phyloP scores from a whole-genome alignment of 495 filamentous ascomycete species.

The Hyaloscypha hepaticicola region DNA sequence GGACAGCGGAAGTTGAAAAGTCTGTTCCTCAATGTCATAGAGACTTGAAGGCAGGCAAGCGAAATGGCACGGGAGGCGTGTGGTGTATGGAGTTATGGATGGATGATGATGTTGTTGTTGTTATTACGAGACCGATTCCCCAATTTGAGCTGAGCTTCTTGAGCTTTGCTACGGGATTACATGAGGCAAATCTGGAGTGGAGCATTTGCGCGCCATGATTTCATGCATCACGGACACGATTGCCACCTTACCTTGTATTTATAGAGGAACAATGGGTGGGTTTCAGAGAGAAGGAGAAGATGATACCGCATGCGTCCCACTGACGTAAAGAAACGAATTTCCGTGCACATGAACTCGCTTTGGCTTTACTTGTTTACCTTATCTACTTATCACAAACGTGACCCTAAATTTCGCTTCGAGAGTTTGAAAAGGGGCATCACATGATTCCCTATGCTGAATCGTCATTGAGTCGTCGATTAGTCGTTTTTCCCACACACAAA shows the following conservation, averaged over 20 bases:
- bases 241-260: slow-evolving; percentile 28
- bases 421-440: not conserved
- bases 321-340: slow-evolving; percentile 14
- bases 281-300: slow-evolving; percentile 23
- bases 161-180: not conserved
- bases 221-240: slow-evolving; percentile 16
- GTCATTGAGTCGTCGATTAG: not conserved
- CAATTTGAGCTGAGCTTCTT: slow-evolving; percentile 19
- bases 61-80: slow-evolving; percentile 6
- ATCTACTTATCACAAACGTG: not conserved
- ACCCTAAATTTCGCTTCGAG: not conserved
- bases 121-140: slow-evolving; percentile 23
- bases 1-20: slow-evolving; percentile 23
- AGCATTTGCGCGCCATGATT: slow-evolving; percentile 8
- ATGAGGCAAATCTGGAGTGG: not conserved
- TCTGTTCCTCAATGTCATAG: not conserved
- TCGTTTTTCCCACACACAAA: not conserved
- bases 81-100: slow-evolving; percentile 26
- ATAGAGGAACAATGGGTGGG: slow-evolving; percentile 23
- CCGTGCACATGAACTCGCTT: not conserved
- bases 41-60: slow-evolving; percentile 5
- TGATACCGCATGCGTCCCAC: slow-evolving; percentile 21
- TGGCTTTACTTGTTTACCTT: not conserved
- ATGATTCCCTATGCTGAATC: not conserved
- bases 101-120: slow-evolving; percentile 18